A percentile compares a stretch with the other conserved stretches of the same genome.
Evolutionary conservation across 805 yeast species (phyloP).

Genomic region (Starmerella powellii): DNA sequence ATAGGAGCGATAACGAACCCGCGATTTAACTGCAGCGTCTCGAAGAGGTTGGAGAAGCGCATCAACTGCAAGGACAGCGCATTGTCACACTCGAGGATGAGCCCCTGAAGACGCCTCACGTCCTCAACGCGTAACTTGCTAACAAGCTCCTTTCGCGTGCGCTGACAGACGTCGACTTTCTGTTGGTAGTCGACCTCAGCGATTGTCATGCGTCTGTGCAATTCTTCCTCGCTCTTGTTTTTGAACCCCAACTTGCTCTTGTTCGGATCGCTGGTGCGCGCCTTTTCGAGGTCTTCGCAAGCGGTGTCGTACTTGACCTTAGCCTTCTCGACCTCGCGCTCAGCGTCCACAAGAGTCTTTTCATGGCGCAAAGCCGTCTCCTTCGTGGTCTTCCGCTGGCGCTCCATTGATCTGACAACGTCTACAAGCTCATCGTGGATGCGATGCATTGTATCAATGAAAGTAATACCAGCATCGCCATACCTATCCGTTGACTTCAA

Average conservation of each 20-base stretch:
- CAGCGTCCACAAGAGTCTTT: conserved; percentile 73
- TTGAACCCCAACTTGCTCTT: conserved; percentile 72
- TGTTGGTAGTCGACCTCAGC: conserved; percentile 82
- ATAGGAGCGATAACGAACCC: conserved; percentile 78
- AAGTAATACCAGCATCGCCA: conserved; percentile 58
- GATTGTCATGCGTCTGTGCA: conserved; percentile 60
- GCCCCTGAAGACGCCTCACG: conserved; percentile 56
- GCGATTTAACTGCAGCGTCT: conserved; percentile 66
- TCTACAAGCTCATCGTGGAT: conserved; percentile 79
- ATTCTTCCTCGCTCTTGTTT: conserved; percentile 84
- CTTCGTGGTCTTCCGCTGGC: conserved; percentile 62
- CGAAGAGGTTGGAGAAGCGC: conserved; percentile 78
- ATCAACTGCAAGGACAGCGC: conserved; percentile 82
- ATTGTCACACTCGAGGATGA: conserved; percentile 75
- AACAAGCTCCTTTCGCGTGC: conserved; percentile 60
- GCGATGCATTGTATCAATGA: conserved; percentile 62
- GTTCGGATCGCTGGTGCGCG: conserved; percentile 68
- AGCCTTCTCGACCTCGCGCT: conserved; percentile 77
- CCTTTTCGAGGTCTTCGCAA: conserved; percentile 76
- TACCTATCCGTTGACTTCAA: conserved; percentile 69
- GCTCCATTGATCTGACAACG: conserved; percentile 54
- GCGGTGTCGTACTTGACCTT: conserved; percentile 61
- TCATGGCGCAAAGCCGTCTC: conserved; percentile 75
- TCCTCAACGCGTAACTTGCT: conserved; percentile 65
- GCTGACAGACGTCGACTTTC: conserved; percentile 60